Conservation (phyloP, 1,139 yeast species). For the Debaryomyces subglobosus region DNA sequence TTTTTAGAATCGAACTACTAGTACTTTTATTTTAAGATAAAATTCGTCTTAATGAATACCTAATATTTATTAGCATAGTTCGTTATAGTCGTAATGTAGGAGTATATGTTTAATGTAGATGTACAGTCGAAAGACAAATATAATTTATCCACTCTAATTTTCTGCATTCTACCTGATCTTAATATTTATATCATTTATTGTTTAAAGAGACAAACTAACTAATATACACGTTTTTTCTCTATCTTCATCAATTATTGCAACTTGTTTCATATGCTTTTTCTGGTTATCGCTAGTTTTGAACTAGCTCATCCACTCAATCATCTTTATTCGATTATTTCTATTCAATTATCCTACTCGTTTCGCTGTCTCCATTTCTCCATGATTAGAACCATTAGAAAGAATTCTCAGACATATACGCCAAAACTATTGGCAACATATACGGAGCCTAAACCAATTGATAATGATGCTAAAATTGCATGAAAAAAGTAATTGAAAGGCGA, state of each 20-base stretch:
- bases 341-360: neutral
- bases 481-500: constrained; percentile 30
- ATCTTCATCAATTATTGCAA: neutral
- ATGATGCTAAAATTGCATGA: constrained; percentile 40
- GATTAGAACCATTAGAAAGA: neutral
- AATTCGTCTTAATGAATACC: neutral
- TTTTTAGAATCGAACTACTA: neutral
- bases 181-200: neutral
- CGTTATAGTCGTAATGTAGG: neutral
- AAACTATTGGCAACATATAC: constrained; percentile 45
- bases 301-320: neutral
- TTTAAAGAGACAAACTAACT: neutral
- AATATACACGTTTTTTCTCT: neutral
- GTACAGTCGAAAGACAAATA: neutral
- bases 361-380: too few species aligned
- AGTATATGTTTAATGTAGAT: neutral
- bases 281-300: neutral
- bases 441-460: constrained; percentile 42
- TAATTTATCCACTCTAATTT: neutral
- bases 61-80: neutral
- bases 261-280: neutral
- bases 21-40: neutral
- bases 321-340: neutral
- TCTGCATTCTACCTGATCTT: neutral
- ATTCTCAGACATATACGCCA: constrained; percentile 43